A percentile compares a stretch with the other conserved stretches of the same genome.
phyloP scores from a whole-genome alignment of 805 yeast genomes.

The Myxozyma sirexii region DNA sequence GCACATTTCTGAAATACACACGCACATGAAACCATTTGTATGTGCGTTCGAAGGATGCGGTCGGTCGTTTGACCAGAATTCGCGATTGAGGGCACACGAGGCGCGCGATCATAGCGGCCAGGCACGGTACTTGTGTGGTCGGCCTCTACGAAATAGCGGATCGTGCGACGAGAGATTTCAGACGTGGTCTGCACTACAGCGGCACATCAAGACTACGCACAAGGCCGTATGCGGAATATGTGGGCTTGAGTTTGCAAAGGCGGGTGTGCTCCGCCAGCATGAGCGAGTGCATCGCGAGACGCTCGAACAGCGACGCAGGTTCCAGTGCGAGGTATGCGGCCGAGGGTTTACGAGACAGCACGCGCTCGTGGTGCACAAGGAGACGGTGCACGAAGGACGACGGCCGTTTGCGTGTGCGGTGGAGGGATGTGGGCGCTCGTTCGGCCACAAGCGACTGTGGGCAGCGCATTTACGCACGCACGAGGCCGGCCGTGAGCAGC shows the following conservation, averaged over 20 bases:
- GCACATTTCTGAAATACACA: conserved; percentile 68
- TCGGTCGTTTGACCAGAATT: conserved; percentile 64
- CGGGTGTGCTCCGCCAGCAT: conserved; percentile 69
- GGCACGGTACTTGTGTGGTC: conserved; percentile 35
- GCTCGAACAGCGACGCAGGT: conserved; percentile 58
- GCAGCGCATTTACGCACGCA: conserved; percentile 23
- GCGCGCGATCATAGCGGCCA: conserved; percentile 58
- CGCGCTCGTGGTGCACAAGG: conserved; percentile 56
- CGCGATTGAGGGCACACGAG: conserved; percentile 66
- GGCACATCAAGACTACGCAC: conserved; percentile 72
- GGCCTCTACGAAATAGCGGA: conserved; percentile 38
- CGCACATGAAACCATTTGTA: conserved; percentile 45
- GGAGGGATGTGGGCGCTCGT: conserved; percentile 30
- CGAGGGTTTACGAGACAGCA: conserved; percentile 58
- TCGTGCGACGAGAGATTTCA: conserved; percentile 60
- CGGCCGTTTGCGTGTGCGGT: conserved; percentile 34
- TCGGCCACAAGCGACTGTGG: conserved; percentile 34
- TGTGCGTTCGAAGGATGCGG: conserved; percentile 66
- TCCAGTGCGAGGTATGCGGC: conserved; percentile 53
- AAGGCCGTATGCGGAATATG: conserved; percentile 63
- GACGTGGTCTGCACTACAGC: conserved; percentile 72
- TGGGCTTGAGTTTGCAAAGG: conserved; percentile 73
- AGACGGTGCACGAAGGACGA: conserved; percentile 34
- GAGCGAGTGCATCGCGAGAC: conserved; percentile 63
- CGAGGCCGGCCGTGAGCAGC: conserved; percentile 6